Evolutionary conservation across 164 flowering plant genomes (phyloP).

Genomic region (Platanus orientalis): DNA sequence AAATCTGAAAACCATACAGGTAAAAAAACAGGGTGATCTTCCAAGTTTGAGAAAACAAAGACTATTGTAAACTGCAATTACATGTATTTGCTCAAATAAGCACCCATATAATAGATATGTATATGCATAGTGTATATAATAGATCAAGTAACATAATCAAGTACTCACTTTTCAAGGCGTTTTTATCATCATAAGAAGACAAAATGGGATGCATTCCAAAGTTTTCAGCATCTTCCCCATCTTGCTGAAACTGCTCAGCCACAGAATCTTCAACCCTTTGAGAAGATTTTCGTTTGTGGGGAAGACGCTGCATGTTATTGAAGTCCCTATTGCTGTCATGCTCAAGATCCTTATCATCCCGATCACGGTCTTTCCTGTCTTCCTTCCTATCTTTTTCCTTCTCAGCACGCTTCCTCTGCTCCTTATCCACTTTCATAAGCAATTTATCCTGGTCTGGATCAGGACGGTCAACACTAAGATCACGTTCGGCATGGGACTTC

Average conservation of each 20-base stretch:
- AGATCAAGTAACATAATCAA: background rate
- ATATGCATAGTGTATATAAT: no score
- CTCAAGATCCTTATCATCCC: slow-evolving; percentile 58
- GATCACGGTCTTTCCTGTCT: slow-evolving; percentile 46
- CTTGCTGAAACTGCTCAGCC: slow-evolving; percentile 45
- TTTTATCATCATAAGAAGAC: slow-evolving; percentile 53
- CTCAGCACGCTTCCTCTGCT: slow-evolving; percentile 50
- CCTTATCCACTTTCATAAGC: slow-evolving; percentile 42
- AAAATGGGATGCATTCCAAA: slow-evolving; percentile 35
- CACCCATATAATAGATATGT: background rate
- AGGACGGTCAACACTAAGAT: slow-evolving; percentile 50
- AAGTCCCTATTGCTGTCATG: slow-evolving; percentile 45
- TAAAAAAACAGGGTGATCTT: no score
- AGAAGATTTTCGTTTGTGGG: slow-evolving; percentile 42
- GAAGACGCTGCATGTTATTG: slow-evolving; percentile 36
- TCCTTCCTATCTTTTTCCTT: slow-evolving; percentile 62
- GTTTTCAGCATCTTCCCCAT: slow-evolving; percentile 45
- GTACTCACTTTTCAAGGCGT: slow-evolving; percentile 49
- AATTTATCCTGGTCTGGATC: slow-evolving; percentile 51
- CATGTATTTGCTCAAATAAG: no score
- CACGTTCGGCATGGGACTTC: slow-evolving; percentile 59
- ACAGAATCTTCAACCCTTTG: slow-evolving; percentile 43
- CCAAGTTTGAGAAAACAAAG: no score
- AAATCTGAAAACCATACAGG: no score
- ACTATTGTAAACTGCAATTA: background rate